These are phyloP conservation scores for Penicillium verrucosum DNA, from an alignment of 2,329 filamentous ascomycete species.

Conservation along the genomic window DNA sequence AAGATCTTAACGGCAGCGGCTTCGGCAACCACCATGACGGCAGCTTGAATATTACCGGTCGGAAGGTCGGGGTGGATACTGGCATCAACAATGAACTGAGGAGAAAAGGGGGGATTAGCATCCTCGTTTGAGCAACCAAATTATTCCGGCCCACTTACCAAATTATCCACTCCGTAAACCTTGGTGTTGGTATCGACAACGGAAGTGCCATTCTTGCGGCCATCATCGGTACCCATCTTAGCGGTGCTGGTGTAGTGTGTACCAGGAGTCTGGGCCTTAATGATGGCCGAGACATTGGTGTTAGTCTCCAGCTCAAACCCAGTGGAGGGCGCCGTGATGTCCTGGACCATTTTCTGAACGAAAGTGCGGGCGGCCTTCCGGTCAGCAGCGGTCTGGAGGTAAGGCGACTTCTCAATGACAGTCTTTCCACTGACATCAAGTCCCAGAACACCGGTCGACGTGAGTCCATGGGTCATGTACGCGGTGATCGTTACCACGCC, in stretches of 20 bases:
- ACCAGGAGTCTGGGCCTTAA: constrained; percentile 44
- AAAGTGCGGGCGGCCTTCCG: constrained; percentile 20
- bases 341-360: constrained; percentile 21
- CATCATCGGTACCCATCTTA: constrained; percentile 60
- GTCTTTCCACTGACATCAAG: constrained; percentile 26
- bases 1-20: constrained; percentile 48
- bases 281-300: constrained; percentile 24
- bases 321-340: constrained; percentile 19
- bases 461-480: constrained; percentile 30
- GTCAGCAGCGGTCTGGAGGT: constrained; percentile 24
- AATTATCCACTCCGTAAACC: constrained; percentile 66
- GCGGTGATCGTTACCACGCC: constrained; percentile 21
- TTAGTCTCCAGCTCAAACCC: constrained; percentile 24
- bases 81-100: constrained; percentile 58
- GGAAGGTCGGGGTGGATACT: constrained; percentile 68
- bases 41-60: constrained; percentile 64
- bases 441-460: constrained; percentile 25
- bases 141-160: constrained; percentile 29
- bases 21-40: constrained; percentile 64
- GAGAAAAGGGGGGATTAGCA: constrained; percentile 35
- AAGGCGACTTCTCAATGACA: constrained; percentile 26
- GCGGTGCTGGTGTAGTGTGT: constrained; percentile 52
- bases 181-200: constrained; percentile 63
- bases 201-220: constrained; percentile 53
- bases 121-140: background rate